Percentiles rank a stretch among this genome's conserved stretches.
These are phyloP conservation scores for Coprinellus micaceus DNA, from an alignment of 768 basidiomycete species.

Conservation along the genomic window DNA sequence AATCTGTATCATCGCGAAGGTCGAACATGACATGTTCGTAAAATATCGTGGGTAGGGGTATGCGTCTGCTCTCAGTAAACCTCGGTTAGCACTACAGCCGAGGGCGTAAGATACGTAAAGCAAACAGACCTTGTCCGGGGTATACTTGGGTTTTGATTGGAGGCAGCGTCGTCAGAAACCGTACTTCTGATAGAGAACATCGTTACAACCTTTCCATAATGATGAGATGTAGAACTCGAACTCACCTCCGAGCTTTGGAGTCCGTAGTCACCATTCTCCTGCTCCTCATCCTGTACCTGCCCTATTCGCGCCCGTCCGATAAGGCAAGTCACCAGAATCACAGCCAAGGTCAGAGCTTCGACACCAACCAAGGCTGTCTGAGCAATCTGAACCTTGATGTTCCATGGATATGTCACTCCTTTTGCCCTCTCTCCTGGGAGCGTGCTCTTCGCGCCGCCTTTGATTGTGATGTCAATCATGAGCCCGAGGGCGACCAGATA, in stretches of 20 bases:
- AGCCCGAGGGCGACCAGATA: constrained; percentile 22
- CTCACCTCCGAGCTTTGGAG: constrained; percentile 9
- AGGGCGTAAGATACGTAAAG: too few relatives aligned
- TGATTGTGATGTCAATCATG: constrained; percentile 24
- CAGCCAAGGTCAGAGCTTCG: constrained; percentile 14
- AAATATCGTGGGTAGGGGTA: neutral
- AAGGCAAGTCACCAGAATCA: constrained; percentile 13
- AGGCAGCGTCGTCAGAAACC: too few relatives aligned
- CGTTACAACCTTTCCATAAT: neutral
- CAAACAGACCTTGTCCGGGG: too few relatives aligned
- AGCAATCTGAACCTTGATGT: constrained; percentile 24
- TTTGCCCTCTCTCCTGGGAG: constrained; percentile 21
- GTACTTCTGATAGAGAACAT: neutral
- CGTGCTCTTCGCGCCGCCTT: constrained; percentile 20
- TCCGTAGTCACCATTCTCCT: constrained; percentile 11
- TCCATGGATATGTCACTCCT: constrained; percentile 23
- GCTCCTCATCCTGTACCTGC: neutral
- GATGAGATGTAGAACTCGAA: neutral
- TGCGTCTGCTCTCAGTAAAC: neutral
- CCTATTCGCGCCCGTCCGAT: constrained; percentile 9
- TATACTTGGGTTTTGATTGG: too few relatives aligned
- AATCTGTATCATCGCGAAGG: neutral
- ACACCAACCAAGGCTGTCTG: constrained; percentile 22
- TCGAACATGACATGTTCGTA: neutral
- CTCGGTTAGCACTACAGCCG: neutral